These are phyloP conservation scores for Didymella sp. DNA, from an alignment of 2,329 filamentous ascomycete genomes.

Conservation along the genomic window DNA sequence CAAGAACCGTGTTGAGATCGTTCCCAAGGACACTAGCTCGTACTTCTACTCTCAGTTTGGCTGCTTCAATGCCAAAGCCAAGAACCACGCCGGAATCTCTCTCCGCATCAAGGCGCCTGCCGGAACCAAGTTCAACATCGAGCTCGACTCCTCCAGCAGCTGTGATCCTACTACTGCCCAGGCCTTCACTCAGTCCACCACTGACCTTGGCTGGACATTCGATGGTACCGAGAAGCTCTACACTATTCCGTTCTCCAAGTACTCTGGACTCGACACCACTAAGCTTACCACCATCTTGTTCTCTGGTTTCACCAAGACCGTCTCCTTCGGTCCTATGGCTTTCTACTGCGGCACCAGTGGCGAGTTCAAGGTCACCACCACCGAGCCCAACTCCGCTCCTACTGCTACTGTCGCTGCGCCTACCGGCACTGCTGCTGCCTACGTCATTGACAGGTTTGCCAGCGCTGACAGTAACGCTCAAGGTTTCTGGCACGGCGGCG, in stretches of 20 bases:
- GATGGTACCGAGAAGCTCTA: conserved; percentile 67
- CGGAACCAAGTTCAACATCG: conserved; percentile 60
- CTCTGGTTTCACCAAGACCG: conserved; percentile 54
- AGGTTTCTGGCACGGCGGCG: conserved; percentile 70
- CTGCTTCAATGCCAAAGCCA: conserved; percentile 59
- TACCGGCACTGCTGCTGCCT: conserved; percentile 54
- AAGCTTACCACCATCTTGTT: conserved; percentile 63
- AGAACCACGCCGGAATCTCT: conserved; percentile 62
- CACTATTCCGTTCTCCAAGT: conserved; percentile 63
- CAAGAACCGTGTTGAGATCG: conserved; percentile 60
- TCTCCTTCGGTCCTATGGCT: conserved; percentile 64
- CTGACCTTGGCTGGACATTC: conserved; percentile 65
- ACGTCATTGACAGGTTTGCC: conserved; percentile 69
- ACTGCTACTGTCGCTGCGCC: conserved; percentile 60
- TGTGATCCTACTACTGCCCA: conserved; percentile 54
- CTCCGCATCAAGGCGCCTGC: conserved; percentile 62
- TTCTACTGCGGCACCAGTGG: conserved; percentile 64
- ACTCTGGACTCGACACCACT: conserved; percentile 57
- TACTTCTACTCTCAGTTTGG: conserved; percentile 67
- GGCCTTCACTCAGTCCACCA: conserved; percentile 51
- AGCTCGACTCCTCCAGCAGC: conserved; percentile 57
- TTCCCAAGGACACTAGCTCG: conserved; percentile 56
- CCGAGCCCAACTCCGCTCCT: conserved; percentile 51
- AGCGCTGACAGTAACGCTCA: conserved; percentile 63
- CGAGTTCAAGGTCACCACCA: conserved; percentile 59